Base-by-base conservation (phyloP, 768 basidiomycete species). In the Collybia sp. region DNA sequence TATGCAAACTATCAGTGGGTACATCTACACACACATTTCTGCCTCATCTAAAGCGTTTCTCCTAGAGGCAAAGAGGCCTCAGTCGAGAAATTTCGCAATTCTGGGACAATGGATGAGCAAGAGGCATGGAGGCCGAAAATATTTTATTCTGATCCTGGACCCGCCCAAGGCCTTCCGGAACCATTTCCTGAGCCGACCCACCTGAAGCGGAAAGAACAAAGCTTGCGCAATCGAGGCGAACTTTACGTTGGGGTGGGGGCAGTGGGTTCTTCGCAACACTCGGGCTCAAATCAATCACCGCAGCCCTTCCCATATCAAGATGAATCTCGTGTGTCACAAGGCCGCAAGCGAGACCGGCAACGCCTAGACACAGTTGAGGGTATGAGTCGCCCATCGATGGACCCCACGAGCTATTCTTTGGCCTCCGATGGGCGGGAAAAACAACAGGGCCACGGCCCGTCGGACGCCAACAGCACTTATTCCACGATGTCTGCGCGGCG, bases 71-170 rank as follows among this genome's bases (percentile, higher is more conserved):
- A 94, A 61, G 88, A 91, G 64, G 85, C 90, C 1, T 77, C 92
- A 33, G 82, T 94, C 41, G 88, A 90, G 61, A 92, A 93, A 64
- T 94, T 94, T 75, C 88, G 88, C 60, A 93, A 93, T 57, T 92
- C 89, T 0, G 68, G 82, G 44, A 88, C 93, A 48, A 92, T 93
- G 88, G 88, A 93, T 63, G 87, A 90, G 60, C 78, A 78, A 30
- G 83, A 85, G 58, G 75, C 77, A 12, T 92, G 88, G 85, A 79
- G 86, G 17, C 91, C 91, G 3, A 85, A 88, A 57, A 89, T 93
- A 45, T 90, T 88, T 62, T 83, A 82, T 58, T 86, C 89, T 20
- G 75, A 76, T 9, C 63, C 72, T 35, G 92, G 92, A 2, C 76
- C 79, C 6, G 69, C 80, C 43, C 78, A 83, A 63, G 92, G 92